phyloP scores from a whole-genome alignment of 1,284 basidiomycete genomes.

The Meripilus lineatus region DNA sequence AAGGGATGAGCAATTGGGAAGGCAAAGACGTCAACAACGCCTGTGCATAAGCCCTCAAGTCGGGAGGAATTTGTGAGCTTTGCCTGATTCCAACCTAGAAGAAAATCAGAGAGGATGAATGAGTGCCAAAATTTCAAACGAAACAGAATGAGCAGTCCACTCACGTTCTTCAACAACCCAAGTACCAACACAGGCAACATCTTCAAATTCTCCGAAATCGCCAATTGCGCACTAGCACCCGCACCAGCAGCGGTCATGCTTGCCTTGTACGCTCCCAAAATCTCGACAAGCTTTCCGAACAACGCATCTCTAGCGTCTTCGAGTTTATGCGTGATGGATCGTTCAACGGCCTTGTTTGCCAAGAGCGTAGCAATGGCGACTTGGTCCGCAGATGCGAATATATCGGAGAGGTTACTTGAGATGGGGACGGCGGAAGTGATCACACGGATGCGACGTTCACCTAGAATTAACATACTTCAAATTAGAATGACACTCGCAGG shows the following conservation, averaged over 20 bases:
- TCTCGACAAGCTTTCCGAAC: slow-evolving; percentile 87
- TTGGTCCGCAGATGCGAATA: slow-evolving; percentile 95
- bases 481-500: slow-evolving; percentile 1
- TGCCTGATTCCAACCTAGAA: slow-evolving; percentile 86
- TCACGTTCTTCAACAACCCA: slow-evolving; percentile 90
- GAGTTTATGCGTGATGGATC: slow-evolving; percentile 83
- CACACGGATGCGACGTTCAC: slow-evolving; percentile 94
- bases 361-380: slow-evolving; percentile 86
- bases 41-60: slow-evolving; percentile 94
- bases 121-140: slow-evolving; percentile 4
- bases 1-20: slow-evolving; percentile 87
- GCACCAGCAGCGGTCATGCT: slow-evolving; percentile 94
- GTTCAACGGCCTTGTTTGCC: slow-evolving; percentile 97
- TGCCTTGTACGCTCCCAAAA: slow-evolving; percentile 90
- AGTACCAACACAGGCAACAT: slow-evolving; percentile 89
- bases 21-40: slow-evolving; percentile 90
- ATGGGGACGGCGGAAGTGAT: slow-evolving; percentile 92
- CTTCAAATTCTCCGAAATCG: slow-evolving; percentile 90
- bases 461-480: slow-evolving; percentile 27
- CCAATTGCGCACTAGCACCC: slow-evolving; percentile 92
- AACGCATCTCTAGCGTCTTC: slow-evolving; percentile 94
- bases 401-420: slow-evolving; percentile 87
- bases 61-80: slow-evolving; percentile 94
- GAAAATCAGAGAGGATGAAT: neutral
- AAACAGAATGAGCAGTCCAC: slow-evolving; percentile 22